phyloP scores from a whole-genome alignment of 1,284 basidiomycete genomes.

The Earliella scabrosa region DNA sequence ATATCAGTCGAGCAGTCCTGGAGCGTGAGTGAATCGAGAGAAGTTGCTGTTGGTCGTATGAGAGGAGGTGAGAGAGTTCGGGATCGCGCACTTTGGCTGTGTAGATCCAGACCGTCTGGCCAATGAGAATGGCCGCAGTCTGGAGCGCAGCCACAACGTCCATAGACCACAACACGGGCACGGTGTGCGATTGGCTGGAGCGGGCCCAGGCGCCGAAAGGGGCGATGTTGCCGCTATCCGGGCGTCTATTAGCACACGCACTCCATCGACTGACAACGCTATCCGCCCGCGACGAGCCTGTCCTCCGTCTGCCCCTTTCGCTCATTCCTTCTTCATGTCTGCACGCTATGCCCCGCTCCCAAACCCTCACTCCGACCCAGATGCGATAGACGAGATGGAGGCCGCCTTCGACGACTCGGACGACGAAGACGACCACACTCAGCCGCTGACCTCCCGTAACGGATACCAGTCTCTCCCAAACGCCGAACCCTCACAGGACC shows the following conservation, averaged over 20 bases:
- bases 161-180: conserved; percentile 19
- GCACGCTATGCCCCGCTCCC: conserved; percentile 74
- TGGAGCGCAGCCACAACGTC: conserved; percentile 12
- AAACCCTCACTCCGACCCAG: conserved; percentile 55
- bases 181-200: conserved; percentile 11
- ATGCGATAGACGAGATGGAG: conserved; percentile 68
- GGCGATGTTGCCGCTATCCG: neutral
- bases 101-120: conserved; percentile 8
- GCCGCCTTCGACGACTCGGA: conserved; percentile 79
- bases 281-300: conserved; percentile 4
- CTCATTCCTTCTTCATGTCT: conserved; percentile 48
- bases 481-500: conserved; percentile 46
- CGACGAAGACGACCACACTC: conserved; percentile 58
- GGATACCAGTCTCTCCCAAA: conserved; percentile 48
- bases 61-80: neutral
- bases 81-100: neutral
- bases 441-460: conserved; percentile 55
- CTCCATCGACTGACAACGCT: neutral
- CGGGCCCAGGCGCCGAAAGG: neutral
- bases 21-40: neutral
- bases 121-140: conserved; percentile 17
- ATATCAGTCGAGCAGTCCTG: neutral
- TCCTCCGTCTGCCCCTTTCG: conserved; percentile 6
- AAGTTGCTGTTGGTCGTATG: neutral
- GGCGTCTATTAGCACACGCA: conserved; percentile 8